phyloP scores from a whole-genome alignment of 2,329 filamentous ascomycete genomes.

The Cordyceps farinosa region DNA sequence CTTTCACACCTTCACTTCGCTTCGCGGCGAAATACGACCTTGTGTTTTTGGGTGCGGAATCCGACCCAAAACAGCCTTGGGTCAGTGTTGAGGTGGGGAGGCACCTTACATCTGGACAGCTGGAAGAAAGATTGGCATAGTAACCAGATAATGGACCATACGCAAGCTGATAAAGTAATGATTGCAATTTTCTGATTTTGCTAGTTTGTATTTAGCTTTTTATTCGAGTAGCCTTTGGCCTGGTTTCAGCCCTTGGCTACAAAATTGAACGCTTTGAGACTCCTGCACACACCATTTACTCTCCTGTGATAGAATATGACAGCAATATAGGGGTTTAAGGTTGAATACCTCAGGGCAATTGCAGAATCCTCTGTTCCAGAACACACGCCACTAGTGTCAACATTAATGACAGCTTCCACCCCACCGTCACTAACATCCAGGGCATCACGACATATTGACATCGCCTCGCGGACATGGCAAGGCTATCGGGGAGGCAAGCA shows the following conservation, averaged over 20 bases:
- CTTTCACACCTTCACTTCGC: too few relatives aligned
- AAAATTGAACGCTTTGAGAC: neutral
- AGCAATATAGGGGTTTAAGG: too few relatives aligned
- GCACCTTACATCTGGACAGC: neutral
- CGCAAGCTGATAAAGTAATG: neutral
- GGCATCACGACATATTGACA: neutral
- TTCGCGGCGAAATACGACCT: too few relatives aligned
- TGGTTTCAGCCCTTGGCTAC: neutral
- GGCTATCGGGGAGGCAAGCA: neutral
- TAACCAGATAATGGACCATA: too few relatives aligned
- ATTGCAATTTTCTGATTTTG: neutral
- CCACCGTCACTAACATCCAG: neutral
- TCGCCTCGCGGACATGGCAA: neutral
- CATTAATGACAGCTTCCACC: too few relatives aligned
- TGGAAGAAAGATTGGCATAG: neutral
- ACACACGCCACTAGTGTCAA: too few relatives aligned
- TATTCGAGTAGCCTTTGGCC: neutral
- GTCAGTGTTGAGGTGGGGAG: neutral
- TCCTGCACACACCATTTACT: too few relatives aligned
- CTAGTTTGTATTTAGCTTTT: neutral
- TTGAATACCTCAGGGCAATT: too few relatives aligned
- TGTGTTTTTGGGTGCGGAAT: neutral
- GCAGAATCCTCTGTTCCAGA: too few relatives aligned
- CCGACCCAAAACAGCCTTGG: neutral
- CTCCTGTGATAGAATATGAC: too few relatives aligned